Base-by-base conservation (phyloP, 2,329 filamentous ascomycete species). In the Talaromyces sp. region DNA sequence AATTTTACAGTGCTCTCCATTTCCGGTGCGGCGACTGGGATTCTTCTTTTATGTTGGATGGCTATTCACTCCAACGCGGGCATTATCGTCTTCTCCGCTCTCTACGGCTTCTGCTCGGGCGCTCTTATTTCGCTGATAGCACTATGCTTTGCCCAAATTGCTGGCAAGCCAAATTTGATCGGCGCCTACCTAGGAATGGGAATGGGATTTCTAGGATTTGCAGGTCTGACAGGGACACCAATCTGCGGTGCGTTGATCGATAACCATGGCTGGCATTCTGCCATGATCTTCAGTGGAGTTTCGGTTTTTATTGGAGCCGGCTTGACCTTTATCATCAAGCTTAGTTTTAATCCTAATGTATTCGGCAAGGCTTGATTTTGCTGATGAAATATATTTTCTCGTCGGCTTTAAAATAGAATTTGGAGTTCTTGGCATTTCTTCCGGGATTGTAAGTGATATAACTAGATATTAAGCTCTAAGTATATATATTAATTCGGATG, bases 201-300 rank as follows among this genome's bases (percentile, higher is more conserved):
- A 3, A 59, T 70, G 58, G 60, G 68, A n/a, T 1, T 43, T 81
- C 1, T 68, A 3, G 74, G 76, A 0, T 54, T 84, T 32, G 79
- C 76, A 0, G 75, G 73, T 5, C 65, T 86, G 26, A 73, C 82
- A 2, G 82, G 80, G 0, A 77, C 78, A 11, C 80, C 81, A 0
- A 70, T 80, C 49, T 77, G 75, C 57, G 80, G 80, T 2, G 75
- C 72, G 0, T 67, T 82, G 38, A 65, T 84, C 3, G 69, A 75
- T 4, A 65, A 55, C 4, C 81, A 80, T 58, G 75, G 70, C 1
- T 80, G 65, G 66, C 5, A 67, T 58, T 11, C 67, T 65, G 7
- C 53, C 19, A 55, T 55, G 38, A 49, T 49, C 9, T 56, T 56
- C 26, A 49, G 38, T 27, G 55, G 55, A 13, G 41, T 56, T 17